These are phyloP conservation scores for Coemansia sp. DNA, from an alignment of 192 early-diverging fungal genomes.

Conservation along the genomic window DNA sequence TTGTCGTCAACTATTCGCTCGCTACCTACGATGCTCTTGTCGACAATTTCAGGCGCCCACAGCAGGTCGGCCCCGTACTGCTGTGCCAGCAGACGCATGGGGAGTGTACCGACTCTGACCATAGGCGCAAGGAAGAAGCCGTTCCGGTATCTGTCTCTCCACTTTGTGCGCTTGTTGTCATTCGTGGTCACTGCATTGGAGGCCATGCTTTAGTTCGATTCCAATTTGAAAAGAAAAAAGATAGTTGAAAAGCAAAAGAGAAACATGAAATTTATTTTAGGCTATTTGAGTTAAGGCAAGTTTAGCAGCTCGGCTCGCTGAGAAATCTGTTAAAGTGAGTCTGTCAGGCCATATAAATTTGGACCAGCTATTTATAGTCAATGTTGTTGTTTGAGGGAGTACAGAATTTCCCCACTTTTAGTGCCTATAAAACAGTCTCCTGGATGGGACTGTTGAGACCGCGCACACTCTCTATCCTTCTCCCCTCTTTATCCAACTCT, in stretches of 20 bases:
- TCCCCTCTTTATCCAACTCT: not conserved
- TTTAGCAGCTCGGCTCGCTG: not conserved
- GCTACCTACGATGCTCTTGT: conserved; percentile 77
- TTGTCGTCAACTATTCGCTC: conserved; percentile 69
- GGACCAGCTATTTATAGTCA: not conserved
- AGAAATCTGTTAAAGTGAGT: not conserved
- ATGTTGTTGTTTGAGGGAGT: not conserved
- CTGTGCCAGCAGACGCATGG: conserved; percentile 82
- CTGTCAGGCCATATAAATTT: too few species aligned
- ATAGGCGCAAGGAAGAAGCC: conserved; percentile 90
- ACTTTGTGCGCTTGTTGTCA: conserved; percentile 5
- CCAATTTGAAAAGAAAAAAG: not conserved
- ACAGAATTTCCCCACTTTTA: not conserved
- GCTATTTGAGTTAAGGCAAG: too few species aligned
- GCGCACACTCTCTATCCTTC: not conserved
- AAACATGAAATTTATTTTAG: not conserved
- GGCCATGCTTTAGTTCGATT: not conserved
- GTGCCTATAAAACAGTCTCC: not conserved
- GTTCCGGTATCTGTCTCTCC: conserved; percentile 44
- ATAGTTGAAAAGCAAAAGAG: not conserved
- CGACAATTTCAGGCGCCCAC: conserved; percentile 88
- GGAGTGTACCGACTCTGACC: conserved; percentile 91
- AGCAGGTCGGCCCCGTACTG: conserved; percentile 93
- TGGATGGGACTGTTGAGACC: not conserved
- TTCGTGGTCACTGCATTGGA: conserved; percentile 2